Evolutionary conservation across 2,329 filamentous ascomycete species (phyloP).

Genomic region (Ascochyta pisi): DNA sequence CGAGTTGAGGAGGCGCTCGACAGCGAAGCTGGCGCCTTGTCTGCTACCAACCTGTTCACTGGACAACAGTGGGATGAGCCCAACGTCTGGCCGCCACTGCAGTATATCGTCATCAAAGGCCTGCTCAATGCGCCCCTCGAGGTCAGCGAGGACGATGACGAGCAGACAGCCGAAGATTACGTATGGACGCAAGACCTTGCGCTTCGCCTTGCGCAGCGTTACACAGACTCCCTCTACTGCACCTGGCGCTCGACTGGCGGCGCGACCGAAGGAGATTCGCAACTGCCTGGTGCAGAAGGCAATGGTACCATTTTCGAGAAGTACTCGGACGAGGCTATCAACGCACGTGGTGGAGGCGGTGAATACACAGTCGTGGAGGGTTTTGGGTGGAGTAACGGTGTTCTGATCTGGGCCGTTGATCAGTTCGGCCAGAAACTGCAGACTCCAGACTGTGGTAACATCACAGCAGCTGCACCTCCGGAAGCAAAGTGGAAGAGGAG

Average conservation of each 20-base stretch:
- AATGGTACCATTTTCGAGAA: conserved; percentile 74
- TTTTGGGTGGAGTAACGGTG: conserved; percentile 75
- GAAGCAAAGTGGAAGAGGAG: conserved; percentile 37
- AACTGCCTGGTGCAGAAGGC: conserved; percentile 52
- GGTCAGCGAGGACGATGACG: conserved; percentile 60
- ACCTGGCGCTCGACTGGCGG: conserved; percentile 74
- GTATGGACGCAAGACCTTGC: conserved; percentile 62
- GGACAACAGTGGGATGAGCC: conserved; percentile 75
- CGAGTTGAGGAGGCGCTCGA: conserved; percentile 63
- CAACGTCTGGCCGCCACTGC: conserved; percentile 73
- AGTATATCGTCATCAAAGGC: conserved; percentile 69
- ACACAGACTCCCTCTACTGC: conserved; percentile 72
- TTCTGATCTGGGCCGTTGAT: conserved; percentile 71
- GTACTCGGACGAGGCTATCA: conserved; percentile 67
- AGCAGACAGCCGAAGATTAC: conserved; percentile 52
- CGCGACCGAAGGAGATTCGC: conserved; percentile 52
- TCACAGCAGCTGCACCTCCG: conserved; percentile 35
- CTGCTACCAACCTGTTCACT: conserved; percentile 67
- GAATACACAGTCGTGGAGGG: conserved; percentile 75
- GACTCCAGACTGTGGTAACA: conserved; percentile 57
- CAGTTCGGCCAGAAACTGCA: conserved; percentile 64
- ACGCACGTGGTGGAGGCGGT: conserved; percentile 68
- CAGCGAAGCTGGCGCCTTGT: conserved; percentile 62
- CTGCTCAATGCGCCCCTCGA: conserved; percentile 66
- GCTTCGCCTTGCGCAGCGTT: conserved; percentile 67